phyloP scores from a whole-genome alignment of 768 basidiomycete genomes.

The Trametes cingulata region DNA sequence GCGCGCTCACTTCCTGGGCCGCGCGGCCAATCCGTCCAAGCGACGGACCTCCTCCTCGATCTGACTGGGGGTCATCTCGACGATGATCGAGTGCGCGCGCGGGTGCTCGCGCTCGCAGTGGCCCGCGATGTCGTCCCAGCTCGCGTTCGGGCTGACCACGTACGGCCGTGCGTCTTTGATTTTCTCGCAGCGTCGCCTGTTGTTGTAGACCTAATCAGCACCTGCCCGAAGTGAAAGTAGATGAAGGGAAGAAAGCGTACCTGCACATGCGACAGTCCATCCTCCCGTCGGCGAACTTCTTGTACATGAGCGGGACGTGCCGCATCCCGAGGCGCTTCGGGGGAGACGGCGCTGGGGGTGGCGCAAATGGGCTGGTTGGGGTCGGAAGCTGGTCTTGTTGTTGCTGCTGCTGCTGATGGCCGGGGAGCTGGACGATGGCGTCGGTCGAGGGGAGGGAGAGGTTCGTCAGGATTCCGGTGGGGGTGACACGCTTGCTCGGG shows the following conservation, averaged over 20 bases:
- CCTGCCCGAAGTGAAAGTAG: no score
- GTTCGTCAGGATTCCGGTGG: background rate
- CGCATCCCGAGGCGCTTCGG: constrained; percentile 14
- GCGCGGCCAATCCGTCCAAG: background rate
- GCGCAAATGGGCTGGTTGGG: background rate
- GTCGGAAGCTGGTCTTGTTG: background rate
- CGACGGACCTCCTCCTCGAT: constrained; percentile 8
- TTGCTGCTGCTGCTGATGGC: background rate
- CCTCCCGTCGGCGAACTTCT: background rate
- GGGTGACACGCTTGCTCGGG: no score
- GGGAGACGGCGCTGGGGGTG: background rate
- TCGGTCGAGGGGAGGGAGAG: background rate
- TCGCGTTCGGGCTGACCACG: constrained; percentile 8
- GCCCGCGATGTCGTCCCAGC: constrained; percentile 18
- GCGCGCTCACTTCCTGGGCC: background rate
- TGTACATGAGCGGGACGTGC: constrained; percentile 24
- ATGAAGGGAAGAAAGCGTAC: constrained; percentile 8
- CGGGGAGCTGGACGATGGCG: background rate
- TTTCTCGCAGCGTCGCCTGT: background rate
- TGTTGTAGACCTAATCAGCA: no score
- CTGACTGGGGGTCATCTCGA: constrained; percentile 11
- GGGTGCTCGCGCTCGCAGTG: constrained; percentile 26
- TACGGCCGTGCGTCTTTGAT: background rate
- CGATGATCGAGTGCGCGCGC: constrained; percentile 5
- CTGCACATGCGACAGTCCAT: constrained; percentile 24